Evolutionary conservation across 2,329 filamentous ascomycete species (phyloP).

Genomic region (Scytalidium sp.): DNA sequence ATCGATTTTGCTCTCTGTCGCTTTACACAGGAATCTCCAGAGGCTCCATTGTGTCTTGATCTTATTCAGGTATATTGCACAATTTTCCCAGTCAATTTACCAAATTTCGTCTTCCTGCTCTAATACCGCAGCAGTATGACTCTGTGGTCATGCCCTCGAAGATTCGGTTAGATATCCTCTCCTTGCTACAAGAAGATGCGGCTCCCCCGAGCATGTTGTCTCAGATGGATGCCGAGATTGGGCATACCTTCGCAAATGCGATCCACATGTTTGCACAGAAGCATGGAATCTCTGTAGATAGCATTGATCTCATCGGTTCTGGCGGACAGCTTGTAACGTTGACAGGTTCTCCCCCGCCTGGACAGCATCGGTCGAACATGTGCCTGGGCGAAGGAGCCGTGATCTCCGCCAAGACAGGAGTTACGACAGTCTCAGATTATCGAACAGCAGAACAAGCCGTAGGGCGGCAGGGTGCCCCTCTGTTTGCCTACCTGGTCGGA

Average conservation of each 20-base stretch:
- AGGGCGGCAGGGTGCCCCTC: constrained; percentile 28
- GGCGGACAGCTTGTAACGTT: constrained; percentile 27
- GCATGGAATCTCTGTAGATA: constrained; percentile 25
- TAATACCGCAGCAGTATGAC: constrained; percentile 30
- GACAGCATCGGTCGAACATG: constrained; percentile 29
- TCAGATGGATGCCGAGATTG: constrained; percentile 30
- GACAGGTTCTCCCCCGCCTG: constrained; percentile 23
- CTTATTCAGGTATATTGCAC: constrained; percentile 22
- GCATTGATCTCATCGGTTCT: constrained; percentile 28
- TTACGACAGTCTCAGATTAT: constrained; percentile 30
- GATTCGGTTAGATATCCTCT: constrained; percentile 27
- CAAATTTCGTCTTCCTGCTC: not conserved
- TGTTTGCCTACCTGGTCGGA: constrained; percentile 27
- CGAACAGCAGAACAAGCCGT: constrained; percentile 30
- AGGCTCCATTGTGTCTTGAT: constrained; percentile 23
- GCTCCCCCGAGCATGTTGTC: constrained; percentile 30
- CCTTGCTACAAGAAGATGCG: constrained; percentile 28
- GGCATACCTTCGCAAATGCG: constrained; percentile 28
- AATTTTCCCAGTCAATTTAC: not conserved
- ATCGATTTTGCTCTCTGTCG: constrained; percentile 30
- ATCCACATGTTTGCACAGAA: constrained; percentile 28
- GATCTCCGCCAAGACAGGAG: constrained; percentile 29
- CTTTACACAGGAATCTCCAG: constrained; percentile 28
- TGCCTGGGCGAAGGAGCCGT: constrained; percentile 29
- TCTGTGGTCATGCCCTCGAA: constrained; percentile 30